These are phyloP conservation scores for Balansia obtecta DNA, from an alignment of 2,329 filamentous ascomycete species.

Conservation along the genomic window DNA sequence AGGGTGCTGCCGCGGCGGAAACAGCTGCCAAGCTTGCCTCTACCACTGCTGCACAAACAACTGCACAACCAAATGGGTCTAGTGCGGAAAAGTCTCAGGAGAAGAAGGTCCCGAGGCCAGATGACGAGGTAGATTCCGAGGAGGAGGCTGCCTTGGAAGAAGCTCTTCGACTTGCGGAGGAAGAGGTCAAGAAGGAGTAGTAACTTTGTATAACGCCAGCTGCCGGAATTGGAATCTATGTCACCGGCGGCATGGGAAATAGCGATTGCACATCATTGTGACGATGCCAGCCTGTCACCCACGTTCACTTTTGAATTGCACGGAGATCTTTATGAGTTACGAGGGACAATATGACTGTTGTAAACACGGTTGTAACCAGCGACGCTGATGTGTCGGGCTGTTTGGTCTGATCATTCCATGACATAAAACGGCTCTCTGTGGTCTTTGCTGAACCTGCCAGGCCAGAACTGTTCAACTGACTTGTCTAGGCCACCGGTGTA, in stretches of 20 bases:
- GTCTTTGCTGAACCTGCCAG: neutral
- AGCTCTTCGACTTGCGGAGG: conserved; percentile 20
- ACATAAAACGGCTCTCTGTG: neutral
- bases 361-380: neutral
- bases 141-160: conserved; percentile 26
- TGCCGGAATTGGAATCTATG: too few relatives aligned
- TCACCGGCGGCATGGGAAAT: neutral
- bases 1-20: conserved; percentile 11
- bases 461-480: too few relatives aligned
- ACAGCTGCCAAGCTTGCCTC: conserved; percentile 11
- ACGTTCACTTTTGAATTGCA: neutral
- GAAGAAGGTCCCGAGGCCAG: neutral
- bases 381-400: neutral
- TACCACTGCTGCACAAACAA: conserved; percentile 10
- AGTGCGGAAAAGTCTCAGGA: neutral
- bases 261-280: neutral
- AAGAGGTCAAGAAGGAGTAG: conserved; percentile 13
- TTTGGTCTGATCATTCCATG: neutral
- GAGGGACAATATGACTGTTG: too few relatives aligned
- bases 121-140: conserved; percentile 21
- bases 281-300: neutral
- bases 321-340: too few relatives aligned
- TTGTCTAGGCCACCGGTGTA: too few relatives aligned
- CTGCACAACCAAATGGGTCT: conserved; percentile 7
- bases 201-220: neutral